phyloP scores from a whole-genome alignment of 2,329 filamentous ascomycete genomes.

The Xylaria digitata region DNA sequence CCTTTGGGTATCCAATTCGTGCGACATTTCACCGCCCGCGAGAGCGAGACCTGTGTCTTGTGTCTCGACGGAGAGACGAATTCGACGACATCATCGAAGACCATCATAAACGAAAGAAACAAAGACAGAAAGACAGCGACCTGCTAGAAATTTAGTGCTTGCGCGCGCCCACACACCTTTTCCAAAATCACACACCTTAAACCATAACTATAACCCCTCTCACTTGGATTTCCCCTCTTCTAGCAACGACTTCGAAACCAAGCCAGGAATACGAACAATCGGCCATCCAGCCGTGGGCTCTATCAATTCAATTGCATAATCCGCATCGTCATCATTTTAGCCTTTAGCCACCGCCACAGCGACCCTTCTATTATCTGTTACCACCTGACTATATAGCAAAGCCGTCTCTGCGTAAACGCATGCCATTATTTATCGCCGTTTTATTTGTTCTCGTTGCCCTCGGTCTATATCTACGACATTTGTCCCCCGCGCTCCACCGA shows the following conservation, averaged over 20 bases:
- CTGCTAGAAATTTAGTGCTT: conserved; percentile 3
- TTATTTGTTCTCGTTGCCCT: conserved; percentile 7
- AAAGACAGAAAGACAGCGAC: neutral
- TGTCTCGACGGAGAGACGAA: conserved; percentile 41
- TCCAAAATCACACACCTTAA: conserved; percentile 20
- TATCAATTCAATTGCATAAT: conserved; percentile 18
- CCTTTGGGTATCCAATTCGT: conserved; percentile 31
- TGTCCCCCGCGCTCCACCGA: conserved; percentile 12
- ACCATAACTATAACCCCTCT: conserved; percentile 25
- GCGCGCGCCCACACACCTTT: conserved; percentile 15
- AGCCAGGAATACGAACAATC: neutral
- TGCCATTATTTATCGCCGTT: conserved; percentile 1
- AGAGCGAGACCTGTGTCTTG: conserved; percentile 43
- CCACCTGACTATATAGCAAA: neutral
- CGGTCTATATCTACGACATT: conserved; percentile 24
- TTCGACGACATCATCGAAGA: conserved; percentile 25
- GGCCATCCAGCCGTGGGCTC: neutral
- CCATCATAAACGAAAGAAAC: neutral
- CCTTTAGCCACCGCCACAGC: conserved; percentile 1
- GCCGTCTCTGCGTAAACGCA: conserved; percentile 8
- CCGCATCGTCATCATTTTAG: neutral
- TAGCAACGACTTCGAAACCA: neutral
- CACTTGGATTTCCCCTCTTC: conserved; percentile 12
- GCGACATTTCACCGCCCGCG: conserved; percentile 42
- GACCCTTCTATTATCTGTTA: conserved; percentile 10